These are phyloP conservation scores for button mushroom (Agaricus bisporus) DNA, from an alignment of 768 basidiomycete genomes.

Conservation along the genomic window DNA sequence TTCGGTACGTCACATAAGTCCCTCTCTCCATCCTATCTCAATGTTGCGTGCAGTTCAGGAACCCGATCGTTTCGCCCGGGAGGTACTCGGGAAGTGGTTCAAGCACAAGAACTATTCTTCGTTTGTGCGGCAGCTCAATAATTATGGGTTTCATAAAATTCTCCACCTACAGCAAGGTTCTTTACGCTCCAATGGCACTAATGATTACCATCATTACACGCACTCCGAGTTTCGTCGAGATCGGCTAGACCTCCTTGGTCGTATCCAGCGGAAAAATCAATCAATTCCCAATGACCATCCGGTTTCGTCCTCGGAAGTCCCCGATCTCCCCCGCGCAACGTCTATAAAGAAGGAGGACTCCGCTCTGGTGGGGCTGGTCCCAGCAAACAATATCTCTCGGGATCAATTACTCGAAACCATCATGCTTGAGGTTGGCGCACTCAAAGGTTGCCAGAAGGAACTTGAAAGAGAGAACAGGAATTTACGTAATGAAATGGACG, in stretches of 20 bases:
- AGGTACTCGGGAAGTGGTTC: slow-evolving; percentile 95
- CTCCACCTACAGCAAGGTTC: slow-evolving; percentile 97
- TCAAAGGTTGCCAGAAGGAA: too few relatives aligned
- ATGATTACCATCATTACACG: slow-evolving; percentile 87
- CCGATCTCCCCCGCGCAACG: too few relatives aligned
- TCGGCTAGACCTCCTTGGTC: slow-evolving; percentile 81
- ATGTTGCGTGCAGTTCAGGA: slow-evolving; percentile 39
- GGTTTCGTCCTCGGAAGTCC: too few relatives aligned
- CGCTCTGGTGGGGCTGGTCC: too few relatives aligned
- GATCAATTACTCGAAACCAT: too few relatives aligned
- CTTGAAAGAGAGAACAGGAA: too few relatives aligned
- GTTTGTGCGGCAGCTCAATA: slow-evolving; percentile 91
- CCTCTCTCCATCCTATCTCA: background rate
- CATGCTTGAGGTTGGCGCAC: too few relatives aligned
- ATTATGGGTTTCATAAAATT: slow-evolving; percentile 95
- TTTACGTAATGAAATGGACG: too few relatives aligned
- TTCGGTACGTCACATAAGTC: slow-evolving; percentile 48
- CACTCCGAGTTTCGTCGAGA: slow-evolving; percentile 86
- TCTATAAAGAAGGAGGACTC: too few relatives aligned
- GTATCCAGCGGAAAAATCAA: slow-evolving; percentile 57
- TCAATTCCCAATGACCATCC: too few relatives aligned
- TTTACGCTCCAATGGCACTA: slow-evolving; percentile 72
- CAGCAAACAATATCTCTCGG: too few relatives aligned
- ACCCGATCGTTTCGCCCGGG: slow-evolving; percentile 74
- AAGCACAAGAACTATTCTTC: slow-evolving; percentile 95